These are phyloP conservation scores for Suillus cothurnatus DNA, from an alignment of 768 basidiomycete genomes.

Conservation along the genomic window DNA sequence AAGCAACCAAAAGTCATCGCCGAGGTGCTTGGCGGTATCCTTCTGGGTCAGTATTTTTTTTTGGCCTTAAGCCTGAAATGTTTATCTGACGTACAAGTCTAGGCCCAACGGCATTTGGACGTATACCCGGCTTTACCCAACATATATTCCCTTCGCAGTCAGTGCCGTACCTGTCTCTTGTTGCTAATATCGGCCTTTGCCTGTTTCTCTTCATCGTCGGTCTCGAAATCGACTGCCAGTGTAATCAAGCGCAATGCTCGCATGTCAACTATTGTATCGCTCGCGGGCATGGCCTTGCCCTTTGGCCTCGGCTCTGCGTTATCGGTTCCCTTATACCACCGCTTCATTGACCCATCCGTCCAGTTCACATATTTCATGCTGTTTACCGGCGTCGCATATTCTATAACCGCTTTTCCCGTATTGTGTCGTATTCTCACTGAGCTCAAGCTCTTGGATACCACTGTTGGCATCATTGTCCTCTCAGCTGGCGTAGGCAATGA, in stretches of 20 bases:
- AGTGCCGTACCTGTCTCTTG: constrained; percentile 76
- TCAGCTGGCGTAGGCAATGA: constrained; percentile 92
- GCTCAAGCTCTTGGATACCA: constrained; percentile 87
- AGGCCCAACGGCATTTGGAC: constrained; percentile 64
- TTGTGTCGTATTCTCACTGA: constrained; percentile 88
- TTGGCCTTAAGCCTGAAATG: constrained; percentile 24
- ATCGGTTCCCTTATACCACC: constrained; percentile 61
- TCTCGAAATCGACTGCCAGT: constrained; percentile 80
- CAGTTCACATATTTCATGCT: constrained; percentile 92
- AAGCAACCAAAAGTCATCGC: constrained; percentile 93
- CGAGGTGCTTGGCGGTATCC: constrained; percentile 88
- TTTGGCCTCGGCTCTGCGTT: constrained; percentile 83
- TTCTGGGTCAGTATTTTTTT: constrained; percentile 57
- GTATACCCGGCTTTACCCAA: constrained; percentile 86
- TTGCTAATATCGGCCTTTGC: constrained; percentile 86
- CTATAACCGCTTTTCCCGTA: constrained; percentile 86
- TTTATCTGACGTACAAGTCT: not conserved
- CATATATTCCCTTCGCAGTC: constrained; percentile 81
- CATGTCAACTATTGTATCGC: constrained; percentile 66
- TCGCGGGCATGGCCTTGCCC: constrained; percentile 85
- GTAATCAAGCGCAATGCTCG: constrained; percentile 80
- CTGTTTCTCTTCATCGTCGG: constrained; percentile 94
- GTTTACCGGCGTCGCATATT: constrained; percentile 90
- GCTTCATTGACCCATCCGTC: constrained; percentile 67
- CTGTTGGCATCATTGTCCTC: constrained; percentile 90